Evolutionary conservation across 1,284 basidiomycete genomes (phyloP).

Genomic region (Ganoderma resinaceum): DNA sequence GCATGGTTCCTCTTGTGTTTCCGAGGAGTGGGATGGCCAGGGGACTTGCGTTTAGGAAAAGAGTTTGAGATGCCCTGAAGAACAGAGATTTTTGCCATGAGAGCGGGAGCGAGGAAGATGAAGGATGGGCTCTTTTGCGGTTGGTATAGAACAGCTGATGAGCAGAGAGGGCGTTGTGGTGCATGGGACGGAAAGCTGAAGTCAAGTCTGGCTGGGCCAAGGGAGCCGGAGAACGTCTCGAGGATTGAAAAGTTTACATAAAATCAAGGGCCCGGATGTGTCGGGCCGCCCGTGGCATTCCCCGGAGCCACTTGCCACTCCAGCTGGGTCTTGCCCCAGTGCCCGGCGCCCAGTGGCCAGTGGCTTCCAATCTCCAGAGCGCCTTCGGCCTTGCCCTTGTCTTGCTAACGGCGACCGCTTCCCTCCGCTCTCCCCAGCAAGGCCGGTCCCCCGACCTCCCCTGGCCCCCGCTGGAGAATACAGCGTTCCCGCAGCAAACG

Average conservation of each 20-base stretch:
- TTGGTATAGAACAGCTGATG: constrained; percentile 3
- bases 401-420: no score
- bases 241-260: neutral
- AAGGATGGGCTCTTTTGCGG: constrained; percentile 15
- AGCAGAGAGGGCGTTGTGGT: neutral
- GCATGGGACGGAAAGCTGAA: constrained; percentile 11
- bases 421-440: neutral
- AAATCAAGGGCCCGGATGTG: neutral
- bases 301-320: neutral
- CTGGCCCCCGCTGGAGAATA: neutral
- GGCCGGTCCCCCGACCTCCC: neutral
- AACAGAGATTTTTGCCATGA: constrained; percentile 32
- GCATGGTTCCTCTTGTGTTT: constrained; percentile 34
- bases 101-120: neutral
- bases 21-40: constrained; percentile 16
- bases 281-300: neutral
- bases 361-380: neutral
- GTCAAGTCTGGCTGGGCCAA: neutral
- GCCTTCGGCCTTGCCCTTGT: neutral
- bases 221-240: neutral
- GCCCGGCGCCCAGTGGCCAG: no score
- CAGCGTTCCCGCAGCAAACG: neutral
- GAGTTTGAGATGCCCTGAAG: constrained; percentile 33
- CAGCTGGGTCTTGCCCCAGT: neutral
- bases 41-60: constrained; percentile 16